Conservation (phyloP, 805 yeast species). For the Nakazawaea laoshanensis region DNA sequence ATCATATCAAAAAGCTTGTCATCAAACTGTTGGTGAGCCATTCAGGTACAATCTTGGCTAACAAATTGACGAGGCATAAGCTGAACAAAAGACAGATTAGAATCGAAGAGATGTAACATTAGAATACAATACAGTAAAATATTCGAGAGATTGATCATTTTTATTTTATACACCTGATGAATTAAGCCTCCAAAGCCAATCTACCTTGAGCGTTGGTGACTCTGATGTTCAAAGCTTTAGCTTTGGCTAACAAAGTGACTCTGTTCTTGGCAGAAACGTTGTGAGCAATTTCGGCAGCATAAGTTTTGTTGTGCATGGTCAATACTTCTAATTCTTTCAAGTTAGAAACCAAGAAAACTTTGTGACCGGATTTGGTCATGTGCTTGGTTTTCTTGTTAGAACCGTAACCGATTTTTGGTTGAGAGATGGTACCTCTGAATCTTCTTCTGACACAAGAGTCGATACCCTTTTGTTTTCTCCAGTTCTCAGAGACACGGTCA, state of each 20-base stretch:
- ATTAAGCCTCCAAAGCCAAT: constrained; percentile 94
- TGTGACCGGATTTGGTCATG: constrained; percentile 97
- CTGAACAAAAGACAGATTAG: constrained; percentile 21
- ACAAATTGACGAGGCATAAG: constrained; percentile 49
- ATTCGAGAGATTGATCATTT: not conserved
- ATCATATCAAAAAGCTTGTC: constrained; percentile 54
- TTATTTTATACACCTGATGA: constrained; percentile 6
- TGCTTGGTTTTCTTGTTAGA: constrained; percentile 98
- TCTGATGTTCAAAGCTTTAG: constrained; percentile 96
- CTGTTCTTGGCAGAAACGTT: constrained; percentile 98
- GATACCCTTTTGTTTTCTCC: constrained; percentile 99
- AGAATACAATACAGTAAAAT: constrained; percentile 2
- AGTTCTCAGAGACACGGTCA: constrained; percentile 95
- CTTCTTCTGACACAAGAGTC: constrained; percentile 99
- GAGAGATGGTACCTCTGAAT: constrained; percentile 98
- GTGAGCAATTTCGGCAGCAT: constrained; percentile 99
- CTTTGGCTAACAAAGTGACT: constrained; percentile 91
- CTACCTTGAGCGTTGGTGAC: constrained; percentile 99
- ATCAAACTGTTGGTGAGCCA: constrained; percentile 50
- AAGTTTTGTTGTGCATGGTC: constrained; percentile 94
- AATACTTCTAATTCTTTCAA: constrained; percentile 88
- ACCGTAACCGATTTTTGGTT: constrained; percentile 99
- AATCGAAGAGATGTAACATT: constrained; percentile 11
- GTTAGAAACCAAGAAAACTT: constrained; percentile 91
- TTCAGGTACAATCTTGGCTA: constrained; percentile 73